These are phyloP conservation scores for Cladophialophora psammophila DNA, from an alignment of 2,329 filamentous ascomycete genomes.

Conservation along the genomic window DNA sequence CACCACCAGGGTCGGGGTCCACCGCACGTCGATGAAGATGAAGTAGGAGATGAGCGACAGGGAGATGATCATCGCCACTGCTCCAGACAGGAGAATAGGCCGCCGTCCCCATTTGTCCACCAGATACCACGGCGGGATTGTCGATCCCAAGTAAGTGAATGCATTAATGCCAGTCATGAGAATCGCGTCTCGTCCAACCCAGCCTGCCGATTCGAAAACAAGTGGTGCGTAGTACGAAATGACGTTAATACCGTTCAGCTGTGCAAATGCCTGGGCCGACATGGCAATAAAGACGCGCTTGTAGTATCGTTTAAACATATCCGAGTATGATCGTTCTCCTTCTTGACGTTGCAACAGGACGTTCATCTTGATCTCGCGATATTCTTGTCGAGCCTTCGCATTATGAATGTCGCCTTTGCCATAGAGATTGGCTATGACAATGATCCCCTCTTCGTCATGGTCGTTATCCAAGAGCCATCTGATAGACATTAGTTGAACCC, in stretches of 20 bases:
- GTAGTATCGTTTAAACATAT: conserved; percentile 94
- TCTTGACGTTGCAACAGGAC: conserved; percentile 93
- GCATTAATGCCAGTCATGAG: conserved; percentile 98
- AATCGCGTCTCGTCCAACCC: conserved; percentile 86
- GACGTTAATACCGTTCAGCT: conserved; percentile 98
- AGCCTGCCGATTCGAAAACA: conserved; percentile 97
- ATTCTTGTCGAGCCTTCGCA: conserved; percentile 89
- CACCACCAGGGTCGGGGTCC: conserved; percentile 85
- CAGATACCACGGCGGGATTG: conserved; percentile 95
- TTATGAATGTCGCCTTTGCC: conserved; percentile 96
- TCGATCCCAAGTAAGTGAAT: conserved; percentile 88
- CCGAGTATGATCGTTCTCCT: conserved; percentile 85
- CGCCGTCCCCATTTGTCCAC: conserved; percentile 92
- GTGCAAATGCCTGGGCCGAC: conserved; percentile 94
- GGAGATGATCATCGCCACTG: conserved; percentile 86
- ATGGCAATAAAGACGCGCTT: conserved; percentile 97
- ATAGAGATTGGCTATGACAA: conserved; percentile 97
- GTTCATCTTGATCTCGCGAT: conserved; percentile 98
- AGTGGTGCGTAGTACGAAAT: conserved; percentile 98
- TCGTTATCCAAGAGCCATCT: conserved; percentile 98
- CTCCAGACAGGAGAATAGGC: conserved; percentile 86
- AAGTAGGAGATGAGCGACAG: conserved; percentile 94
- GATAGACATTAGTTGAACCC: conserved; percentile 44
- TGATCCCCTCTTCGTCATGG: conserved; percentile 96
- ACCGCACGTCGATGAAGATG: conserved; percentile 80